Conservation (phyloP, 345 rosid genomes). For the Dovyalis caffra region DNA sequence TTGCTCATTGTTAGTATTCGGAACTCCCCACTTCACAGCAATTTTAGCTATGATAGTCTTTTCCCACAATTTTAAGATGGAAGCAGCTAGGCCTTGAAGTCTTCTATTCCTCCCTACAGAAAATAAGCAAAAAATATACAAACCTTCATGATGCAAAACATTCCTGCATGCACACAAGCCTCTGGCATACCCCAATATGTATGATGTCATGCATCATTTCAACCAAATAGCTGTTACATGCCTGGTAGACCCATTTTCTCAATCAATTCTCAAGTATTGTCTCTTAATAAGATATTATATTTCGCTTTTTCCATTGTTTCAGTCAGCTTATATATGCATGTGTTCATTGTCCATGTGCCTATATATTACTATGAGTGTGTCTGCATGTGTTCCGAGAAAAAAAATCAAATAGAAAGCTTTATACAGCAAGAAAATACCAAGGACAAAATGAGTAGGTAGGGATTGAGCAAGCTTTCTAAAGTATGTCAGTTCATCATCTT, state of each 20-base stretch:
- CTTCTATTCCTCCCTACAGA: conserved; percentile 67
- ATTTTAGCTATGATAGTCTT: conserved; percentile 70
- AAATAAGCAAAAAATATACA: conserved; percentile 16
- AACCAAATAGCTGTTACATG: not conserved
- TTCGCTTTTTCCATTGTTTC: not conserved
- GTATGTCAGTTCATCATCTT: conserved; percentile 60
- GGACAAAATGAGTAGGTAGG: conserved; percentile 80
- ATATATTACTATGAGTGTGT: not conserved
- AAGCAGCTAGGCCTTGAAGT: conserved; percentile 84
- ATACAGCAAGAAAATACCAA: conserved; percentile 47
- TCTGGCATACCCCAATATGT: not conserved
- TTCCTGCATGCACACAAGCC: conserved; percentile 7
- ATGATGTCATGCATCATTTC: not conserved
- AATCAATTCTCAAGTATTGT: not conserved
- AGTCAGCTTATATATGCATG: not conserved
- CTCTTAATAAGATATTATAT: not conserved
- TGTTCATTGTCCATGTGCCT: not conserved
- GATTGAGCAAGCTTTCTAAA: conserved; percentile 71
- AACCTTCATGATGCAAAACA: conserved; percentile 12
- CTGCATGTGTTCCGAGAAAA: not conserved
- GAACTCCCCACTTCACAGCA: conserved; percentile 83
- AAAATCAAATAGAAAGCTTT: not conserved
- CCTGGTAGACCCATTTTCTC: not conserved
- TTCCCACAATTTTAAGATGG: conserved; percentile 78
- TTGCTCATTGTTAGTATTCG: conserved; percentile 67